Evolutionary conservation across 2,329 filamentous ascomycete genomes (phyloP), one percentile per base, ranked within the genome.

Genomic region (Coniochaeta sp.): DNA sequence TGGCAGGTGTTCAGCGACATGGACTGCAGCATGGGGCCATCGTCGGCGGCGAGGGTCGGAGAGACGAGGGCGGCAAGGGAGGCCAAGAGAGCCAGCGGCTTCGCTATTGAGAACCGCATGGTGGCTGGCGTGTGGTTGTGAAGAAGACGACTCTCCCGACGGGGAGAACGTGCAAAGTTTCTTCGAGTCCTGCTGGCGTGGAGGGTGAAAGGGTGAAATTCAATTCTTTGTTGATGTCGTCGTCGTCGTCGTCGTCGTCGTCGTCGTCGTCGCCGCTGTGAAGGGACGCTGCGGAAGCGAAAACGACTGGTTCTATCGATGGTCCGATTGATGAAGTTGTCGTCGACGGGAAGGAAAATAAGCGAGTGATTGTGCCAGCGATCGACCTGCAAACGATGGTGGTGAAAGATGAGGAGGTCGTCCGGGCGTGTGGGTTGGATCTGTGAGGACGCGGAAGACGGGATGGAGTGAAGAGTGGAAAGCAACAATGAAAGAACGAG

Each of bases 1-100:
- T 93, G 89, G 76, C 93, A 97, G 55, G 89, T 83, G 74, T 90
- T 92, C 66, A 97, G 83, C 28, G 93, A 96, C 71, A 84, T 90
- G 60, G 93, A 95, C 68, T 87, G 81, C 69, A 98, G 89, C 70
- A 91, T 62, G 5, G 55, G 56, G 6, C 38, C 52, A 38, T 66
- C 66, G 63, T 85, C 89, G 61, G 83, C 89, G 61, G 83, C 77
- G 60, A 59, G 69, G 19, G 78, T 81, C 62, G 83, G 75, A 58
- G 83, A 71, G 40, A 74, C 65, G 59, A 79, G 61, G 44, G 75
- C 70, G 63, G 76, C 74, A 66, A 81, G 67, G 58, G 76, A 74
- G 71, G 78, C 72, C 66, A 82, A 68, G 60, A 79, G 67, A 65
- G 77, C 70, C 60, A 80, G 67, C 66, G 80, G 76, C 68, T 74